Base-by-base conservation (phyloP, 2,329 filamentous ascomycete genomes). In the Paraphaeosphaeria minitans region DNA sequence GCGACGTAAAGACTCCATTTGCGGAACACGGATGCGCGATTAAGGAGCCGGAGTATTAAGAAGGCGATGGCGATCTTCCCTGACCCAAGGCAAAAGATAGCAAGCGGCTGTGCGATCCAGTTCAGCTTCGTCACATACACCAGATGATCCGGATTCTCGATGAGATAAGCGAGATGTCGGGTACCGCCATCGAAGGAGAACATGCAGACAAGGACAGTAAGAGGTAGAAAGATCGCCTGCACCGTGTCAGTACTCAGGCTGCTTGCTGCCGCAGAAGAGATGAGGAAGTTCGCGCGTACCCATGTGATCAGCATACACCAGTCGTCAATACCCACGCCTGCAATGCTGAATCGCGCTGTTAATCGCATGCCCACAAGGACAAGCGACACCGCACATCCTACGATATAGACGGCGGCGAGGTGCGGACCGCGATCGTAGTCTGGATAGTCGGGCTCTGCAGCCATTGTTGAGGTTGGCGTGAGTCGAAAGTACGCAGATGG, bases 231-330 rank as follows among this genome's bases (percentile, higher is more conserved):
- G 45, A 56, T 47, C 21, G 65, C 56, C 63, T 65, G 39, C 4
- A 31, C 31, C 13, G 42, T 22, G 35, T 55, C 16, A 49, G 55
- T 57, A 51, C 33, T 42, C 24, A 27, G 3, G 47, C 14, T 55
- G 24, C 51, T 29, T 21, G 19, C n/a, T 37, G 29, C 37, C 37
- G 13, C n/a, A 39, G 16, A 31, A 3, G 45, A 33, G n/a, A 43
- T 53, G 29, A 37, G 10, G 29, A 31, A 43, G 43, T 50, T 56
- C 6, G 24, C 24, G 24, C 35, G 53, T 64, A 67, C 66, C 62
- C 61, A 63, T 45, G 64, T 65, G 37, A 60, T 27, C 27, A 67
- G 43, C 66, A 68, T 68, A 47, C 45, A 55, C 63, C 63, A 67
- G 43, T 68, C 66, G 50, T 68, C 66, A 33, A 65, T 59, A 19